Percentiles rank a stretch among this genome's conserved stretches.
phyloP scores from a whole-genome alignment of 2,329 filamentous ascomycete genomes.

The Ceratocystis harringtonii region DNA sequence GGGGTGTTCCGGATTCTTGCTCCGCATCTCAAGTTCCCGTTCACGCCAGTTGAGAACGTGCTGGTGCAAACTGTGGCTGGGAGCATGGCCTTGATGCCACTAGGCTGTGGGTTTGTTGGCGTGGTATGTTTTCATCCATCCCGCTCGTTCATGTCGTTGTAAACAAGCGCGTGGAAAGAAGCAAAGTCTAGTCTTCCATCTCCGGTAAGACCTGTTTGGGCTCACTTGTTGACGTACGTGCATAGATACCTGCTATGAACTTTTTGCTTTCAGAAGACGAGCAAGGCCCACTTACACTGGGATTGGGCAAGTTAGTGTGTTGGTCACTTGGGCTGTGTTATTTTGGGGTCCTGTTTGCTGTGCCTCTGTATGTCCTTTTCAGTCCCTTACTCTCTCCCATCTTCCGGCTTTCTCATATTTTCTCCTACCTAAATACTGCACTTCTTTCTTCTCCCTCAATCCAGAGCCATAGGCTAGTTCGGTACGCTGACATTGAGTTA shows the following conservation, averaged over 20 bases:
- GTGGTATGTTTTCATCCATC: slow-evolving; percentile 37
- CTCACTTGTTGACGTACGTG: background rate
- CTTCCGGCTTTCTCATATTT: no score
- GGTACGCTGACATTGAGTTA: background rate
- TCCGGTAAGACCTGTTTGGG: background rate
- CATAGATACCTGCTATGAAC: slow-evolving; percentile 71
- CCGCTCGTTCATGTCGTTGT: background rate
- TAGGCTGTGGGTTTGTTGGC: slow-evolving; percentile 90
- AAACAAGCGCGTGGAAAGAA: background rate
- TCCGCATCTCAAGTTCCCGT: slow-evolving; percentile 59
- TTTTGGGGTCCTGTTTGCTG: slow-evolving; percentile 92
- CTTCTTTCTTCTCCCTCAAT: background rate
- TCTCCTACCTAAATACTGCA: no score
- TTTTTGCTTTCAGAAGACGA: slow-evolving; percentile 67
- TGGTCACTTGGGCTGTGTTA: slow-evolving; percentile 92
- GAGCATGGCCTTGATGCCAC: slow-evolving; percentile 88
- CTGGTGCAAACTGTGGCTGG: slow-evolving; percentile 92
- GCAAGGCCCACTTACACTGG: slow-evolving; percentile 57
- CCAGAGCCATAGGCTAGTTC: background rate
- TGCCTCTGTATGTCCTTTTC: slow-evolving; percentile 48
- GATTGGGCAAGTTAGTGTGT: slow-evolving; percentile 62
- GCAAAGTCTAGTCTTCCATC: background rate
- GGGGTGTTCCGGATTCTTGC: slow-evolving; percentile 76
- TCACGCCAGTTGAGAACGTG: slow-evolving; percentile 91
- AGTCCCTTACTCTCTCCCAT: slow-evolving; percentile 10